Evolutionary conservation across 345 rosid species (phyloP).

Genomic region (Microthlaspi erraticum): DNA sequence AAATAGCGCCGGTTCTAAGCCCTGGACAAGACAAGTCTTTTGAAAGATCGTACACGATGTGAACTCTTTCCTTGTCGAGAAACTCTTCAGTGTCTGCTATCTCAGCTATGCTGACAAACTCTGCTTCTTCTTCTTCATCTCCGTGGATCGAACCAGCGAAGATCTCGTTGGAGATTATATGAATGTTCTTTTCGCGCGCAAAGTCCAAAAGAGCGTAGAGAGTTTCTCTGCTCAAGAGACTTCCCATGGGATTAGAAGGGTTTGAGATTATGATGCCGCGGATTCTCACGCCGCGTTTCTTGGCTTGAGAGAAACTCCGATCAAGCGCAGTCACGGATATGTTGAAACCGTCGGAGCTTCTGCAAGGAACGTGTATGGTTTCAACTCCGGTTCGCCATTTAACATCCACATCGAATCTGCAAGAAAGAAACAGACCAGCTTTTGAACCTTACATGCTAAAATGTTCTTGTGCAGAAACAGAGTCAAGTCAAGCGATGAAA

Average conservation of each 20-base stretch:
- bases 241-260: slow-evolving; percentile 82
- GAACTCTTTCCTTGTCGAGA: slow-evolving; percentile 72
- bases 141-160: slow-evolving; percentile 68
- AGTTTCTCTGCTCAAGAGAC: slow-evolving; percentile 54
- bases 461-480: background rate
- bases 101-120: slow-evolving; percentile 83
- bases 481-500: background rate
- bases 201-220: slow-evolving; percentile 80
- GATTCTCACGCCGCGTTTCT: slow-evolving; percentile 82
- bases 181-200: slow-evolving; percentile 89
- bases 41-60: slow-evolving; percentile 73
- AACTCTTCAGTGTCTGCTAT: slow-evolving; percentile 62
- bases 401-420: slow-evolving; percentile 78
- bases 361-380: slow-evolving; percentile 84
- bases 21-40: slow-evolving; percentile 77
- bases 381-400: slow-evolving; percentile 94
- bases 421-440: slow-evolving; percentile 7
- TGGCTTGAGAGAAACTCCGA: slow-evolving; percentile 83
- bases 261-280: slow-evolving; percentile 82
- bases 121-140: slow-evolving; percentile 32
- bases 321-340: slow-evolving; percentile 74
- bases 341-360: slow-evolving; percentile 77
- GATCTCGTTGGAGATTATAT: slow-evolving; percentile 75
- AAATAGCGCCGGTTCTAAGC: slow-evolving; percentile 63
- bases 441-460: background rate